Evolutionary conservation across 1,284 basidiomycete genomes (phyloP).

Genomic region (Fomitopsis pinicola): DNA sequence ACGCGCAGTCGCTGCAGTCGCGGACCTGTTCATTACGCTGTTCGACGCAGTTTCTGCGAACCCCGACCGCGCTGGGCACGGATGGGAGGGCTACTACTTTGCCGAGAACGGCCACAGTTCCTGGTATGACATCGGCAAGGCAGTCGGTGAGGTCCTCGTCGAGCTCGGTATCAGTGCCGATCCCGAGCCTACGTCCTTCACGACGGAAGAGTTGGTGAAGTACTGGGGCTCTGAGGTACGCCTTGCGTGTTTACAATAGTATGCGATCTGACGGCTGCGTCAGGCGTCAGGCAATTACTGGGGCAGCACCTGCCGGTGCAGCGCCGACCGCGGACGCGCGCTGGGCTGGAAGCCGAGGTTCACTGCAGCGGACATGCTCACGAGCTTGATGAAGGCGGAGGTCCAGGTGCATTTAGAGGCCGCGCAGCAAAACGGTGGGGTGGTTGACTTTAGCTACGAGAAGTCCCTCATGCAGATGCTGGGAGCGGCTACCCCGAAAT

Average conservation of each 20-base stretch:
- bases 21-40: slow-evolving; percentile 16
- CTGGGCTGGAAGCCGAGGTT: slow-evolving; percentile 37
- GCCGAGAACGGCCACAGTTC: slow-evolving; percentile 41
- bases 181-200: slow-evolving; percentile 26
- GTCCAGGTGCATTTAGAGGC: not conserved
- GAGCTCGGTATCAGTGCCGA: slow-evolving; percentile 21
- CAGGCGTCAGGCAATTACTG: no score
- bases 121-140: slow-evolving; percentile 31
- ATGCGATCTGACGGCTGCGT: no score
- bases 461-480: no score
- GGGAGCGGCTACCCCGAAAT: no score
- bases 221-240: slow-evolving; percentile 13
- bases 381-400: slow-evolving; percentile 23
- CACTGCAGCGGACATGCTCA: slow-evolving; percentile 29
- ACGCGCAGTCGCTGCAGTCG: slow-evolving; percentile 7
- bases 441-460: no score
- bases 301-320: slow-evolving; percentile 33
- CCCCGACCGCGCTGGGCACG: slow-evolving; percentile 27
- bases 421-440: no score
- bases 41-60: slow-evolving; percentile 11
- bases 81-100: slow-evolving; percentile 43
- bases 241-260: not conserved
- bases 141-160: slow-evolving; percentile 31
- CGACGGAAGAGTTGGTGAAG: slow-evolving; percentile 26
- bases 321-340: slow-evolving; percentile 33